Evolutionary conservation across 306 rosid genomes (phyloP).

Genomic region (Vachellia pachyceras): DNA sequence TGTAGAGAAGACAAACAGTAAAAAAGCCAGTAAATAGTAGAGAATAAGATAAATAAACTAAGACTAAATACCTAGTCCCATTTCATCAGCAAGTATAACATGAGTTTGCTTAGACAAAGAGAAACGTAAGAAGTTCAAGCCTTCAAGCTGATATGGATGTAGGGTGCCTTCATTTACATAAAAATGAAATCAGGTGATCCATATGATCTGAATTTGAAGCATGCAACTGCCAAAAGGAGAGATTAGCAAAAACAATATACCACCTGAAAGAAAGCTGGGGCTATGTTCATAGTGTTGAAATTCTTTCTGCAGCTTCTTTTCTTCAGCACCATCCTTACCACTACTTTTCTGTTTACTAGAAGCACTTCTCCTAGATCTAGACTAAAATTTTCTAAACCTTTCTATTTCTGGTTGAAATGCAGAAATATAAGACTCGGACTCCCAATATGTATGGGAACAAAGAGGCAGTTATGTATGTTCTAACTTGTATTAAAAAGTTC

Average conservation of each 20-base stretch:
- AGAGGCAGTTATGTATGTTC: too few relatives aligned
- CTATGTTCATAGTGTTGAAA: conserved; percentile 89
- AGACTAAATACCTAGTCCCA: conserved; percentile 89
- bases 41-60: conserved; percentile 40
- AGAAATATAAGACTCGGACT: conserved; percentile 83
- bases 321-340: conserved; percentile 61
- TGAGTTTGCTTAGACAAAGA: conserved; percentile 99
- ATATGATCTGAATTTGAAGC: conserved; percentile 35
- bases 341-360: conserved; percentile 64
- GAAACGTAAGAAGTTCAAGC: conserved; percentile 92
- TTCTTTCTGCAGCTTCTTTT: conserved; percentile 78
- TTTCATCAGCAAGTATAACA: conserved; percentile 98
- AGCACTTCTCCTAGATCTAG: conserved; percentile 63
- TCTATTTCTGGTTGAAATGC: conserved; percentile 95
- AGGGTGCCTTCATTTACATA: conserved; percentile 67
- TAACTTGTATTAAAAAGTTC: too few relatives aligned
- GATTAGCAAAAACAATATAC: conserved; percentile 43
- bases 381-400: conserved; percentile 72
- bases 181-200: conserved; percentile 41
- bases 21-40: conserved; percentile 26
- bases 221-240: conserved; percentile 34
- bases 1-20: conserved; percentile 13
- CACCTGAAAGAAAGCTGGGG: conserved; percentile 88
- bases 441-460: too few relatives aligned
- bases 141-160: conserved; percentile 99